A percentile compares a stretch with the other conserved stretches of the same genome.
These are phyloP conservation scores for Aspergillus nidulans DNA, from an alignment of 495 filamentous ascomycete genomes.

Conservation along the genomic window DNA sequence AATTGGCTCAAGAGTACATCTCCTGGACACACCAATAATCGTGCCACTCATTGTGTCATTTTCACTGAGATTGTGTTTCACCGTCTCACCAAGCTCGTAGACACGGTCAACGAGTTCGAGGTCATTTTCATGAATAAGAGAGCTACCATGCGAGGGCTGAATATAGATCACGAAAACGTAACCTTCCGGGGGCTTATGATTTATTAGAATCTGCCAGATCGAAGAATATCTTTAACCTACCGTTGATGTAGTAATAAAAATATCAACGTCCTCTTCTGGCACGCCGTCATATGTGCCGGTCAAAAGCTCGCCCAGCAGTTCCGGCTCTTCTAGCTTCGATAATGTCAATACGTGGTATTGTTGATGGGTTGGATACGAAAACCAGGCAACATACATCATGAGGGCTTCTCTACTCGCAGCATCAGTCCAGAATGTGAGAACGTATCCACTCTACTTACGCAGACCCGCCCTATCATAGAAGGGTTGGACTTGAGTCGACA, in stretches of 20 bases:
- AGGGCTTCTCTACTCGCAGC: constrained; percentile 17
- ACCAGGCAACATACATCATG: constrained; percentile 18
- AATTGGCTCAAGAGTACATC: constrained; percentile 33
- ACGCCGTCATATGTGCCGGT: constrained; percentile 13
- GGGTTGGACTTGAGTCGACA: constrained; percentile 26
- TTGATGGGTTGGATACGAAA: background rate
- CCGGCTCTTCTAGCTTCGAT: constrained; percentile 16
- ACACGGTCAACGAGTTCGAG: constrained; percentile 38
- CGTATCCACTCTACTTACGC: constrained; percentile 13
- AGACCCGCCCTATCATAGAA: constrained; percentile 22
- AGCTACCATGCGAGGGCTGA: constrained; percentile 17
- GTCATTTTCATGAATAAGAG: constrained; percentile 41
- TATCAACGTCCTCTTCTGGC: constrained; percentile 20
- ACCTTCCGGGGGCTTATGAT: constrained; percentile 30
- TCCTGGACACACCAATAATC: constrained; percentile 30
- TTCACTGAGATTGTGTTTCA: constrained; percentile 38
- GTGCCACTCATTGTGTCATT: constrained; percentile 38
- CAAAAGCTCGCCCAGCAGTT: constrained; percentile 11
- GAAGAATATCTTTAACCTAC: constrained; percentile 15
- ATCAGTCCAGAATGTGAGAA: background rate
- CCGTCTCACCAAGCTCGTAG: constrained; percentile 37
- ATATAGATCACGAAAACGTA: constrained; percentile 33
- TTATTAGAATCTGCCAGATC: background rate
- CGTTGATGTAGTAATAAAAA: constrained; percentile 27
- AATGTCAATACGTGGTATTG: constrained; percentile 1